phyloP scores from a whole-genome alignment of 75 land plant genomes.

The Gnetum montanum region DNA sequence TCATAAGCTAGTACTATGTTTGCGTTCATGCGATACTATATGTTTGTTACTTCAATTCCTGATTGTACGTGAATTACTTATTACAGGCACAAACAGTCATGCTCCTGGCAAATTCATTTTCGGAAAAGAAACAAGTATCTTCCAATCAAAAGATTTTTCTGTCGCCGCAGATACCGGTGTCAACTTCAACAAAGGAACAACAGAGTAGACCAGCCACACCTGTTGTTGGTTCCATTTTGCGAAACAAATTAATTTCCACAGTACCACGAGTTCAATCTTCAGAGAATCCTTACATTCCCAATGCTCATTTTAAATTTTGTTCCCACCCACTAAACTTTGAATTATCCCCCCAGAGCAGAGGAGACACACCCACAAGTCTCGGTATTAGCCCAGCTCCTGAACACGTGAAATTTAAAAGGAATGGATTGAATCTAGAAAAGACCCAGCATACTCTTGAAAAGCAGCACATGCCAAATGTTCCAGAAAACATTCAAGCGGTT shows the following conservation, averaged over 20 bases:
- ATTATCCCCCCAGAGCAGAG: too few relatives aligned
- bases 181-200: not conserved
- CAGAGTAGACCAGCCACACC: conserved; percentile 7
- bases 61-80: too few relatives aligned
- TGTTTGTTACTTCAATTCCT: not conserved
- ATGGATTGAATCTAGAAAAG: too few relatives aligned
- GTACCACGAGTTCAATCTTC: not conserved
- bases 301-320: too few relatives aligned
- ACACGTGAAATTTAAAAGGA: too few relatives aligned
- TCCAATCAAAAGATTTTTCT: conserved; percentile 4
- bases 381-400: too few relatives aligned
- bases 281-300: too few relatives aligned
- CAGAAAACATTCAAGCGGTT: not conserved
- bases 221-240: not conserved
- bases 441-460: too few relatives aligned
- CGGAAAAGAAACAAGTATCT: not conserved
- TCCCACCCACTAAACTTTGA: too few relatives aligned
- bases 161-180: conserved; percentile 4
- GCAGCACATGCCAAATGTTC: too few relatives aligned
- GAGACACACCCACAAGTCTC: too few relatives aligned
- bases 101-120: conserved; percentile 8
- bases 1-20: too few relatives aligned
- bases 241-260: not conserved
- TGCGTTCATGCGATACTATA: not conserved
- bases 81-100: conserved; percentile 15